Conservation (phyloP, 1,284 basidiomycete genomes). For the Puccinia sorghi region DNA sequence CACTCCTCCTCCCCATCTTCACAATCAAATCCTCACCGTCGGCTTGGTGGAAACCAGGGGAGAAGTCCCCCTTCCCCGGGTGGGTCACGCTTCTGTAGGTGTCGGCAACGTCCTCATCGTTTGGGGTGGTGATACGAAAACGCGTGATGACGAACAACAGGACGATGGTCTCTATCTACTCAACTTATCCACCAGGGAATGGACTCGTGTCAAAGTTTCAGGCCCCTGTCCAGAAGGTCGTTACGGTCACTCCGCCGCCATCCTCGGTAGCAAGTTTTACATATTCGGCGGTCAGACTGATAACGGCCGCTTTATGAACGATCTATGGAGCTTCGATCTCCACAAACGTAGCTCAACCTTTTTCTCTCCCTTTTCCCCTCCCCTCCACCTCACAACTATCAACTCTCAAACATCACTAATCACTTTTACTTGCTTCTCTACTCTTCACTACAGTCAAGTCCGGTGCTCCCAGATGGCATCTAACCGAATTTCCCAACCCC, state of each 20-base stretch:
- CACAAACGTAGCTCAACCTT: slow-evolving; percentile 68
- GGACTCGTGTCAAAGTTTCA: slow-evolving; percentile 80
- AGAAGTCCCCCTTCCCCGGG: slow-evolving; percentile 82
- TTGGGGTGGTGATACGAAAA: slow-evolving; percentile 96
- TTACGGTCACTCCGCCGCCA: slow-evolving; percentile 93
- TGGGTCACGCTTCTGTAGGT: slow-evolving; percentile 93
- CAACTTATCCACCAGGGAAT: slow-evolving; percentile 88
- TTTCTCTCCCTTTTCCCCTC: background rate
- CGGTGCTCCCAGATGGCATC: slow-evolving; percentile 56
- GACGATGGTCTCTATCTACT: slow-evolving; percentile 95
- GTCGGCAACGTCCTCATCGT: slow-evolving; percentile 94
- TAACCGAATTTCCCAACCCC: slow-evolving; percentile 60
- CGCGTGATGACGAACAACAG: slow-evolving; percentile 69
- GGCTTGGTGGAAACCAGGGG: slow-evolving; percentile 69
- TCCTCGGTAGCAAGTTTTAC: slow-evolving; percentile 88
- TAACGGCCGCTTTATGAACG: slow-evolving; percentile 78
- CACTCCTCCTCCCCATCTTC: slow-evolving; percentile 44
- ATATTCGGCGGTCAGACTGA: slow-evolving; percentile 98
- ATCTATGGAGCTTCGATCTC: slow-evolving; percentile 95
- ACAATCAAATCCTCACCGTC: slow-evolving; percentile 62
- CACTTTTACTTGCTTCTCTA: background rate
- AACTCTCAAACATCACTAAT: slow-evolving; percentile 36
- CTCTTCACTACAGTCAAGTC: slow-evolving; percentile 62
- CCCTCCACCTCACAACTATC: slow-evolving; percentile 3
- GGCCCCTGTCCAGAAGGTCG: slow-evolving; percentile 79